Evolutionary conservation across 345 rosid species (phyloP).

Genomic region (Euphorbia lathyris): DNA sequence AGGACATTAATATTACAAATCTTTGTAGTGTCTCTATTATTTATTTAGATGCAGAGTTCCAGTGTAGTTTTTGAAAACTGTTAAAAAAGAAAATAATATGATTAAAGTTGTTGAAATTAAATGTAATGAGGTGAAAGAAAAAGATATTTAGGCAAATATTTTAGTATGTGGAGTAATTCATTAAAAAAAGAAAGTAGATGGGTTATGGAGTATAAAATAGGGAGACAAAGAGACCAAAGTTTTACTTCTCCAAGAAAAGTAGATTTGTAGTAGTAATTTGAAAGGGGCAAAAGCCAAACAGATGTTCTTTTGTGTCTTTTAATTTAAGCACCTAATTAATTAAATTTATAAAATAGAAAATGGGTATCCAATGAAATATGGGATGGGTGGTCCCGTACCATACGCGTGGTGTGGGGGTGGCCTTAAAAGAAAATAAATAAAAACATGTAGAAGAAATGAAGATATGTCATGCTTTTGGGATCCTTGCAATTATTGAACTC

Average conservation of each 20-base stretch:
- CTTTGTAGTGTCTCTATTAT: too few species aligned
- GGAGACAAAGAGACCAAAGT: constrained; percentile 48
- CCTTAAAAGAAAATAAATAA: constrained; percentile 3
- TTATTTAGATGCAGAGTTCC: too few species aligned
- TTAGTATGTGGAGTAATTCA: too few species aligned
- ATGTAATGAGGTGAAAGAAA: too few species aligned
- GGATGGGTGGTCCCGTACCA: constrained; percentile 20
- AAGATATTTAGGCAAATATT: too few species aligned
- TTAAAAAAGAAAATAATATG: too few species aligned
- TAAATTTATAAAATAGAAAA: neutral
- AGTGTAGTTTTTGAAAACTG: too few species aligned
- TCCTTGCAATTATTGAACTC: constrained; percentile 94
- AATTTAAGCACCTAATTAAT: constrained; percentile 21
- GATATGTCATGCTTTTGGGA: constrained; percentile 94
- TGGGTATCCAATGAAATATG: constrained; percentile 6
- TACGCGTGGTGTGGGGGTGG: constrained; percentile 35
- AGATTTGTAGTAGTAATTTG: constrained; percentile 4
- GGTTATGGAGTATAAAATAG: too few species aligned
- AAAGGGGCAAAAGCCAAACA: neutral
- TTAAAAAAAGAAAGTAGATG: too few species aligned
- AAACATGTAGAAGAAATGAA: constrained; percentile 39
- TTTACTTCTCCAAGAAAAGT: constrained; percentile 40
- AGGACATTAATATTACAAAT: too few species aligned
- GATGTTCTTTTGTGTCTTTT: constrained; percentile 28
- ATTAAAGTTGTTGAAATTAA: too few species aligned